phyloP scores from a whole-genome alignment of 257 asterid genomes.

The Solanum gandarillasii region DNA sequence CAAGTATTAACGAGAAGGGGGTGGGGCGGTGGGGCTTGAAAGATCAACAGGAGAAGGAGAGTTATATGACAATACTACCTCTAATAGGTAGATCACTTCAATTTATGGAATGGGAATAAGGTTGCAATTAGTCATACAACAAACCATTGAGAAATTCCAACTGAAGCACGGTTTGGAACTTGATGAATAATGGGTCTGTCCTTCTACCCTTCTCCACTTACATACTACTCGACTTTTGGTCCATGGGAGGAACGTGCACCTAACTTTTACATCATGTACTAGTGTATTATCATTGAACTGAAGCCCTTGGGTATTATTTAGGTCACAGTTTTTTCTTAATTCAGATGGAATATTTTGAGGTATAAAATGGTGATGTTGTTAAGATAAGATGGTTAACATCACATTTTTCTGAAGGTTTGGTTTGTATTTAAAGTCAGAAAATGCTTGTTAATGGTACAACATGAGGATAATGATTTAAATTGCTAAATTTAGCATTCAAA shows the following conservation, averaged over 20 bases:
- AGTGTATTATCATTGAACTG: not conserved
- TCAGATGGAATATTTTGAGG: not conserved
- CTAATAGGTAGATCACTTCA: not conserved
- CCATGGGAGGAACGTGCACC: not conserved
- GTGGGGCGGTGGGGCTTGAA: not conserved
- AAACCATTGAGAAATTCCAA: not conserved
- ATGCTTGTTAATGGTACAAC: too few relatives aligned
- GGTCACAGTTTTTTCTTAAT: not conserved
- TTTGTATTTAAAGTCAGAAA: too few relatives aligned
- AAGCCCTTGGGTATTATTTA: not conserved
- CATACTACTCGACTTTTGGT: not conserved
- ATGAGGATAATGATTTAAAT: too few relatives aligned
- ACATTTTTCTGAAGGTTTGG: too few relatives aligned
- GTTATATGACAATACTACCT: not conserved
- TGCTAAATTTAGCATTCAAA: too few relatives aligned
- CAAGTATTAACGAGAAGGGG: not conserved
- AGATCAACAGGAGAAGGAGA: not conserved
- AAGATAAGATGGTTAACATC: too few relatives aligned
- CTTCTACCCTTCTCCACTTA: not conserved
- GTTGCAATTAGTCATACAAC: not conserved
- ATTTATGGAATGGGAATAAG: not conserved
- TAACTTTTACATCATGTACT: not conserved
- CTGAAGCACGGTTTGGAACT: not conserved
- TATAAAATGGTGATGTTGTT: too few relatives aligned
- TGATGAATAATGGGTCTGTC: not conserved